phyloP scores from a whole-genome alignment of 192 early-diverging fungal species.

The Podila epicladia region DNA sequence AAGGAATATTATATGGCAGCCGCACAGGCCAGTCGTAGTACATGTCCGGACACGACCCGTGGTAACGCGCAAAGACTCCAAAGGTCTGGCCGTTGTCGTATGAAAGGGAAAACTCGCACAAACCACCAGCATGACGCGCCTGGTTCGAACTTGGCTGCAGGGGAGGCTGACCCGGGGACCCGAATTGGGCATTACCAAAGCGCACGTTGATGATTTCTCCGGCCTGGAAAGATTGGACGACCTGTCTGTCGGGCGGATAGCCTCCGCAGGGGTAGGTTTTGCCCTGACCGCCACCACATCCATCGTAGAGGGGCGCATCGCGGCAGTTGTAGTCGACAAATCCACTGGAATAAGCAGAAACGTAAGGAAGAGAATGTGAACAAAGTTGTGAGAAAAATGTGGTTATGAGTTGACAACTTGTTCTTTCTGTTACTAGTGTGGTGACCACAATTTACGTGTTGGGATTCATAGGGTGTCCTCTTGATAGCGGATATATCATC shows the following conservation, averaged over 20 bases:
- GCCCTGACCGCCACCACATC: slow-evolving; percentile 21
- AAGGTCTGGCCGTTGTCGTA: slow-evolving; percentile 72
- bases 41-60: slow-evolving; percentile 54
- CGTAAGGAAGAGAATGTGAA: background rate
- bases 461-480: slow-evolving; percentile 46
- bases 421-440: too few relatives aligned
- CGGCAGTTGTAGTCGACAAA: slow-evolving; percentile 35
- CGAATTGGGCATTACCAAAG: slow-evolving; percentile 52
- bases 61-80: slow-evolving; percentile 48
- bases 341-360: slow-evolving; percentile 8
- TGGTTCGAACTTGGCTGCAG: slow-evolving; percentile 48
- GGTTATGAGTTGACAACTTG: background rate
- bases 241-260: slow-evolving; percentile 45
- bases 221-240: slow-evolving; percentile 58
- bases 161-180: slow-evolving; percentile 20
- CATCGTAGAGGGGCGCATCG: slow-evolving; percentile 41
- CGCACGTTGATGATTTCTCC: slow-evolving; percentile 60
- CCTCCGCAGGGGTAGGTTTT: slow-evolving; percentile 55
- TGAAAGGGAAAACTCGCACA: slow-evolving; percentile 74
- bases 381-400: background rate
- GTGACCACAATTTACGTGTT: slow-evolving; percentile 25
- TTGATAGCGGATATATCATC: slow-evolving; percentile 43
- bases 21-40: slow-evolving; percentile 52
- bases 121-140: slow-evolving; percentile 70
- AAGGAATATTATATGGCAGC: slow-evolving; percentile 48